These are phyloP conservation scores for Globisporangium carolinianum DNA, from an alignment of 352 stramenopile species.

Conservation along the genomic window DNA sequence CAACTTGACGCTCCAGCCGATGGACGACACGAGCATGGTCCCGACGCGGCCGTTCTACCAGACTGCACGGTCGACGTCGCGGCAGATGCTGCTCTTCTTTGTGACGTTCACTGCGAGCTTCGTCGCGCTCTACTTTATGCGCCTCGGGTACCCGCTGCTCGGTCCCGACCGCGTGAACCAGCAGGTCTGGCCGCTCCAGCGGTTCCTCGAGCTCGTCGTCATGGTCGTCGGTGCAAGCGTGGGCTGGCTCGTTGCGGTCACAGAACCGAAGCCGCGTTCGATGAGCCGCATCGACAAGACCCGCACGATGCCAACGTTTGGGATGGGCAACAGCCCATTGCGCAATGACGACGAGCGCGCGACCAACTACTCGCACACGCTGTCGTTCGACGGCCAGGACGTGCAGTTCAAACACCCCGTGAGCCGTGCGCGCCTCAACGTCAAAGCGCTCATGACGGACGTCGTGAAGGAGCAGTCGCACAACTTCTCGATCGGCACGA, in stretches of 20 bases:
- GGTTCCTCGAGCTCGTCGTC: constrained; percentile 65
- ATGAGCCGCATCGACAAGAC: constrained; percentile 78
- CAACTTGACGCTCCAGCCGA: constrained; percentile 67
- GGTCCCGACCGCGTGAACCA: constrained; percentile 50
- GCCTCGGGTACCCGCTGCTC: constrained; percentile 65
- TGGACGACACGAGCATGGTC: constrained; percentile 78
- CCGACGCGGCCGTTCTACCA: constrained; percentile 76
- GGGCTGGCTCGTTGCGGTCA: constrained; percentile 59
- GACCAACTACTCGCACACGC: constrained; percentile 66
- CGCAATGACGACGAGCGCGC: constrained; percentile 35
- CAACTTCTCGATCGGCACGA: constrained; percentile 79
- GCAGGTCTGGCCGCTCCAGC: constrained; percentile 79
- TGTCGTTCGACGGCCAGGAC: constrained; percentile 73
- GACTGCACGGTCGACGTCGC: constrained; percentile 48
- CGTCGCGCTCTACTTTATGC: constrained; percentile 61
- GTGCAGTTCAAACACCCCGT: constrained; percentile 73
- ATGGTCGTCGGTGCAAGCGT: constrained; percentile 52
- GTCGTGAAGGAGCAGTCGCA: constrained; percentile 82
- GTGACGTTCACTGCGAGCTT: constrained; percentile 74
- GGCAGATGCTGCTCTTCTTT: constrained; percentile 78
- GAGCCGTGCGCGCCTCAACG: constrained; percentile 57
- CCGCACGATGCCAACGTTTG: constrained; percentile 26
- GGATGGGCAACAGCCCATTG: constrained; percentile 23
- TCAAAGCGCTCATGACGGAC: constrained; percentile 70
- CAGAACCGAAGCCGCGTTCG: constrained; percentile 56